Percentiles rank a stretch among this genome's conserved stretches.
phyloP scores from a whole-genome alignment of 2,329 filamentous ascomycete genomes.

The Arthrobotrys entomopaga region DNA sequence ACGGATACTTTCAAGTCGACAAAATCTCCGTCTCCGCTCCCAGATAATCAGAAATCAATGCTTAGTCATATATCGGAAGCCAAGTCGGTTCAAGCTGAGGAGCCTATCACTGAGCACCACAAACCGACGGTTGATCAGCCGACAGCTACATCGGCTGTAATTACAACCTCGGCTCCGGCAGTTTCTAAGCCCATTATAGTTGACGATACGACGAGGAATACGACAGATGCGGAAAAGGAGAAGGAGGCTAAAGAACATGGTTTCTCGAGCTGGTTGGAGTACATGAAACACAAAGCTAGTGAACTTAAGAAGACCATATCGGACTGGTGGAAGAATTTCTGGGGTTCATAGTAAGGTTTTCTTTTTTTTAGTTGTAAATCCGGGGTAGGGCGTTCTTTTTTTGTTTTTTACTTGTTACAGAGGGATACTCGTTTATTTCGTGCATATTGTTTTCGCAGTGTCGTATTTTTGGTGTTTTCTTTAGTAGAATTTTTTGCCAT shows the following conservation, averaged over 20 bases:
- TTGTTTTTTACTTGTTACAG: not conserved
- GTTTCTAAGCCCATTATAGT: conserved; percentile 23
- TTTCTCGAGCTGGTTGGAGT: conserved; percentile 56
- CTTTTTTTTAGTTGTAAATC: conserved; percentile 11
- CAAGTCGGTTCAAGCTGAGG: conserved; percentile 48
- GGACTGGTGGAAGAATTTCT: conserved; percentile 58
- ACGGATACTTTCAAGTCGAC: conserved; percentile 35
- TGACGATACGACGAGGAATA: conserved; percentile 40
- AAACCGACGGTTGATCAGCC: conserved; percentile 33
- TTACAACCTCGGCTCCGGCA: conserved; percentile 24
- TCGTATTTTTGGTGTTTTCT: too few species aligned
- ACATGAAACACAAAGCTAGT: conserved; percentile 57
- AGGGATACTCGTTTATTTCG: too few species aligned
- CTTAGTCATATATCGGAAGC: conserved; percentile 52
- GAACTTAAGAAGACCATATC: conserved; percentile 56
- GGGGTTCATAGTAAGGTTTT: conserved; percentile 47
- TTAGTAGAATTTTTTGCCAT: too few species aligned
- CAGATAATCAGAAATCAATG: conserved; percentile 42
- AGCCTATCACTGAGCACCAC: conserved; percentile 37
- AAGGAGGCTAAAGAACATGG: conserved; percentile 51
- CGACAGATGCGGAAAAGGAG: conserved; percentile 49
- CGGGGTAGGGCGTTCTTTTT: conserved; percentile 5
- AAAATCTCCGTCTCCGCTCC: conserved; percentile 34
- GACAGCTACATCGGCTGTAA: conserved; percentile 9
- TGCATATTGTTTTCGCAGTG: too few species aligned